These are phyloP conservation scores for Acanthamoeba polyphaga DNA, from an alignment of 208 protist genomes.

Conservation along the genomic window DNA sequence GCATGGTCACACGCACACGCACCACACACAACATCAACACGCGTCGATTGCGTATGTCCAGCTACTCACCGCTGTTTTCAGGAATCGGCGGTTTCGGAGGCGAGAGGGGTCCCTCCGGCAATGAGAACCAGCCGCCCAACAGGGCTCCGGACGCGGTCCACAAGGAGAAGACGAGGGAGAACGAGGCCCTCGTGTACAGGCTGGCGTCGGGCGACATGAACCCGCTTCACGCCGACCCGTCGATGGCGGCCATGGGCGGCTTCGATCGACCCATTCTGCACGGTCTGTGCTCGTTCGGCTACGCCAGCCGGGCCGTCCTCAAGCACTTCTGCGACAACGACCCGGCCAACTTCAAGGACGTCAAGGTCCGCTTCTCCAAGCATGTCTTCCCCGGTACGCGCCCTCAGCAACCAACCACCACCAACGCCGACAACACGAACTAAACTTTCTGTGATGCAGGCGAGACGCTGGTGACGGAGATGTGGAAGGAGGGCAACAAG, in stretches of 20 bases:
- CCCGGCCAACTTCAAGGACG: conserved; percentile 78
- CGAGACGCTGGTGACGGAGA: conserved; percentile 82
- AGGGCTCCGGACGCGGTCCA: conserved; percentile 75
- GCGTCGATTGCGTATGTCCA: neutral
- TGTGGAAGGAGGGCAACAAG: conserved; percentile 78
- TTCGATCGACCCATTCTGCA: conserved; percentile 87
- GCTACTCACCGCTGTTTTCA: neutral
- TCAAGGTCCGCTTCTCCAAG: conserved; percentile 83
- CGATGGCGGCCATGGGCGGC: conserved; percentile 82
- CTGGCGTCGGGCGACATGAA: conserved; percentile 85
- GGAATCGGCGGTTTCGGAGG: conserved; percentile 82
- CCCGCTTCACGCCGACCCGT: conserved; percentile 85
- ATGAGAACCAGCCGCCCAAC: conserved; percentile 69
- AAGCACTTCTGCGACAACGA: conserved; percentile 84
- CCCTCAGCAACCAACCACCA: neutral
- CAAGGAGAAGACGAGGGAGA: conserved; percentile 55
- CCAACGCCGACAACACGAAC: neutral
- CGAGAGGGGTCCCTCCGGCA: conserved; percentile 24
- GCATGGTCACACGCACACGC: too few relatives aligned
- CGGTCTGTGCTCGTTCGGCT: conserved; percentile 87
- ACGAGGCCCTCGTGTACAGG: conserved; percentile 85
- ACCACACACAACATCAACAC: neutral
- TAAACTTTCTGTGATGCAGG: neutral
- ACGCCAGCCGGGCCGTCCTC: conserved; percentile 74
- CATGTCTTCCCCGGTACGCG: conserved; percentile 79